Base-by-base conservation (phyloP, 1,284 basidiomycete genomes). In the Rhodotorula glutinis region DNA sequence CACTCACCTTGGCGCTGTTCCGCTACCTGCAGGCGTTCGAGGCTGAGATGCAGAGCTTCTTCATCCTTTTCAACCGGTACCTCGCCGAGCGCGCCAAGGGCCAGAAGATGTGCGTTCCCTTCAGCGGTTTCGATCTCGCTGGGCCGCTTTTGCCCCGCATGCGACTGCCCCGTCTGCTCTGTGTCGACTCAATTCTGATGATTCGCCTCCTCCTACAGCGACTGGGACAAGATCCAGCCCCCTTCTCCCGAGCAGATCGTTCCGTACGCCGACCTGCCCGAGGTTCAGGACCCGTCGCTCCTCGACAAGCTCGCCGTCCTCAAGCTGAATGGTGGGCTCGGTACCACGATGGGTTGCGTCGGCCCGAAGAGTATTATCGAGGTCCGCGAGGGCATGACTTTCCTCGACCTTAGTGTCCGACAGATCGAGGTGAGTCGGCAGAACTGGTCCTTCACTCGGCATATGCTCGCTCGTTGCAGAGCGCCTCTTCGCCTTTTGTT, bases 321-420 rank as follows among this genome's bases (percentile, higher is more conserved):
- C 82, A 98, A 98, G 83, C 91, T 98, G 80, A 99, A 99, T 81
- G 96, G 96, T 81, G 96, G 96, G 82, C 88, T 99, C 69, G 96
- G 96, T 77, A 95, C 92, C 49, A 95, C 92, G 63, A 93, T 94
- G 92, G 93, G 91, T 38, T 81, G 79, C 76, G 92, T 91, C 63
- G 91, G 91, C 40, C 85, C 80, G 62, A 81, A 81, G 74, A 76
- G 73, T 33, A 79, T 80, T 60, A 81, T 81, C 67, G 80, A 81
- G 72, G 80, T 81, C 53, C 77, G 80, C 60, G 75, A 76, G 55
- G 75, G 75, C 25, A 98, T 98, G 95, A 98, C 94, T 63, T 98
- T 98, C 88, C 86, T 98, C 74, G 95, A 98, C 81, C 84, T 98
- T 66, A 92, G 90, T 62, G 95, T 98, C 66, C 87, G 93, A 70